Evolutionary conservation across 2,329 filamentous ascomycete species (phyloP).

Genomic region (Dactylella cylindrospora): DNA sequence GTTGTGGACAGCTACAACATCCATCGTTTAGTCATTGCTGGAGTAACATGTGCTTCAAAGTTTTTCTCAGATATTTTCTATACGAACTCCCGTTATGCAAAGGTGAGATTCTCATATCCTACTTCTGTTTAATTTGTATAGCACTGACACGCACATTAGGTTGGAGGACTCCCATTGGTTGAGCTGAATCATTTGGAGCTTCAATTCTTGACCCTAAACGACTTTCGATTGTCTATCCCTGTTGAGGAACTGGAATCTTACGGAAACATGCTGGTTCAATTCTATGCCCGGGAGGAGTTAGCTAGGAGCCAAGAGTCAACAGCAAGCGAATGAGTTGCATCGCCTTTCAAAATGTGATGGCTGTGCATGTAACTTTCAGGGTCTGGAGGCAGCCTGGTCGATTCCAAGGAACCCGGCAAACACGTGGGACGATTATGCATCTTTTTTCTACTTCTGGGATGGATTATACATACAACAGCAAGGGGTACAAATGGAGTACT

Average conservation of each 20-base stretch:
- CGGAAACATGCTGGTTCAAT: conserved; percentile 97
- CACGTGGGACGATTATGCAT: conserved; percentile 26
- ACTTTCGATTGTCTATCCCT: conserved; percentile 88
- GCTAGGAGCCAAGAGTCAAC: conserved; percentile 57
- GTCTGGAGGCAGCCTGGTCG: too few relatives aligned
- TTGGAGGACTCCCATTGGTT: conserved; percentile 84
- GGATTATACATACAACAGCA: conserved; percentile 12
- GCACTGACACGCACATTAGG: conserved; percentile 58
- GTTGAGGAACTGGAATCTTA: conserved; percentile 96
- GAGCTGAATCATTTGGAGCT: conserved; percentile 96
- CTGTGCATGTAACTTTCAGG: too few relatives aligned
- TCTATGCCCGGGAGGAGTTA: conserved; percentile 89
- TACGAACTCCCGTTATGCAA: conserved; percentile 97
- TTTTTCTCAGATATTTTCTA: conserved; percentile 99
- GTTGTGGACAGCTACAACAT: conserved; percentile 99
- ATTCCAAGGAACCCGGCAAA: conserved; percentile 17
- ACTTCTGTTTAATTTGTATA: conserved; percentile 43
- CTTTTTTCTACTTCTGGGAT: conserved; percentile 12
- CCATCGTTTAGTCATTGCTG: conserved; percentile 91
- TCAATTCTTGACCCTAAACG: conserved; percentile 92
- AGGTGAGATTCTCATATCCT: conserved; percentile 66
- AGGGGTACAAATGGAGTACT: too few relatives aligned
- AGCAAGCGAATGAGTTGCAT: conserved; percentile 31
- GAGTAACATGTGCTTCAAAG: conserved; percentile 97
- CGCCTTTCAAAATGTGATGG: too few relatives aligned